Base-by-base conservation (phyloP, 1,139 yeast genomes). In the Suhomyces anneliseae region DNA sequence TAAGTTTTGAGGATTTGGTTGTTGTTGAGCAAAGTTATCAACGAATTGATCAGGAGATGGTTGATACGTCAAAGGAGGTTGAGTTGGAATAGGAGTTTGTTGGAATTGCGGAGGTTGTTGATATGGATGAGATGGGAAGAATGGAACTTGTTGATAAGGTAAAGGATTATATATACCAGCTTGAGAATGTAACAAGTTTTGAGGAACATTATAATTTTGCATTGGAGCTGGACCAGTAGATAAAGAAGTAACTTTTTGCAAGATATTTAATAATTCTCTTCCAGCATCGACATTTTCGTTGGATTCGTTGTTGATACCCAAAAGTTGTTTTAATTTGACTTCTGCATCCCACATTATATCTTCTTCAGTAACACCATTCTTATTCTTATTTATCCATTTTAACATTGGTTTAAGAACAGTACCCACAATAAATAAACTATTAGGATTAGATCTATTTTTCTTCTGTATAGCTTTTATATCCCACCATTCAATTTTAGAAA, bases 181-280 rank as follows among this genome's bases (percentile, higher is more conserved):
- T 40, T 38, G 47, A n/a, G 27, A 35, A 10, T 46, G 49, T 9
- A 46, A 38, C 24, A 46, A 40, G 35, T 46, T 46, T n/a, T 46
- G 48, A 14, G 46, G 44, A 26, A 46, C 52, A 12, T 44, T 35
- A 11, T 40, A 44, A 39, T 44, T 44, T 33, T 43, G 46, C n/a
- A 11, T 14, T 12, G 45, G 43, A 4, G 19, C 40, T 4, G 40
- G 40, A 2, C 46, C 46, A 27, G 37, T 38, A 3, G 43, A 12
- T 19, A 39, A 32, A 26, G 59, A 51, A 11, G 54, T 48, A 14
- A 73, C 78, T 27, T 75, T 72, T 57, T 84, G 88, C 51, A 85
- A 70, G 61, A 84, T 77, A 54, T 85, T 81, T 56, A 87, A 74
- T 50, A 87, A 65, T 48, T 84, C 93, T 72, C 93, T 81, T 27